Base-by-base conservation (phyloP, 192 early-diverging fungal species). In the Coemansia sp. region DNA sequence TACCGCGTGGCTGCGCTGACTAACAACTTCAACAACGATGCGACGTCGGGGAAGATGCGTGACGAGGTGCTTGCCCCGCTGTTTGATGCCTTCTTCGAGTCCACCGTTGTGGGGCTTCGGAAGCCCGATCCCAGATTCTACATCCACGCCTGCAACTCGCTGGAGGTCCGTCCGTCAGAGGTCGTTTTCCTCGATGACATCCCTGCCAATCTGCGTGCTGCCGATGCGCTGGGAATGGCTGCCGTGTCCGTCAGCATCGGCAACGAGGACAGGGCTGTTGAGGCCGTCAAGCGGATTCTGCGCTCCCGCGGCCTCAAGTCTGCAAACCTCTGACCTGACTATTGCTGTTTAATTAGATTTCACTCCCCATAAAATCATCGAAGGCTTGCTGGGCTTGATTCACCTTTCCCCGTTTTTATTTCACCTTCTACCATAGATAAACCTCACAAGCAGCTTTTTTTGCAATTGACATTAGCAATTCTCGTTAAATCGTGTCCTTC, bases 141-240 rank as follows among this genome's bases (percentile, higher is more conserved):
- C 60, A 62, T 75, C 48, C 85, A 88, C 57, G 91, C 91, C 6
- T 94, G 92, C 80, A 81, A 91, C n/a, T 61, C 78, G 18, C 72
- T 92, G 13, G 86, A 86, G 10, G 86, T 96, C 21, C 32, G 77
- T 15, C 92, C 94, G 9, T 39, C 71, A 0, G 85, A 94, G 58
- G 86, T 74, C 6, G 85, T 94, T 42, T 94, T 96, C 68, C 65
- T 96, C 54, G 94, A 96, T 80, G 94, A 96, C 67, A 94, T 96
- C 72, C 89, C 87, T 18, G 77, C 65, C 77, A 94, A 94, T 54
- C 67, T 94, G 60, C 86, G 88, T 42, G 81, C 90, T 3, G 93
- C 94, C 1, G 77, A 86, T 42, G 70, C 80, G 1, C 77, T 94
- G 6, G 93, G 93, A 37, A 90, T 92, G 86, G 77, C 69, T 1